Percentiles rank a stretch among this genome's conserved stretches.
Evolutionary conservation across 2,329 filamentous ascomycete genomes (phyloP).

Genomic region (Cordyceps javanica): DNA sequence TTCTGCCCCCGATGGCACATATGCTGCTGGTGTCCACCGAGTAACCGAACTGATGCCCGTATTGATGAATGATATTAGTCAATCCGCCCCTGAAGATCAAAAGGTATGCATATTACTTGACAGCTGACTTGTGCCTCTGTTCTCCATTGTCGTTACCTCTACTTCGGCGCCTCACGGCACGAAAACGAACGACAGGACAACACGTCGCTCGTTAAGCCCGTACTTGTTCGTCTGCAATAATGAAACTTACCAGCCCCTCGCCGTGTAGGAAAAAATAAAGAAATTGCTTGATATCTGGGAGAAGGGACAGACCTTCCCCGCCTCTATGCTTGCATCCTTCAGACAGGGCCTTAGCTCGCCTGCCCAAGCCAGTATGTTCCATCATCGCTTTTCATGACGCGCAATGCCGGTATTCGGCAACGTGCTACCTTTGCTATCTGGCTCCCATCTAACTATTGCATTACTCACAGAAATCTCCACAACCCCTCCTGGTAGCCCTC

Average conservation of each 20-base stretch:
- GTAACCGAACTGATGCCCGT: constrained; percentile 91
- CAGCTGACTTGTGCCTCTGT: constrained; percentile 15
- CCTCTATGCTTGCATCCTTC: constrained; percentile 71
- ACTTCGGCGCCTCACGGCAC: background rate
- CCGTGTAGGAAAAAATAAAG: constrained; percentile 79
- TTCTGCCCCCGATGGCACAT: constrained; percentile 83
- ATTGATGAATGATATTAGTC: constrained; percentile 92
- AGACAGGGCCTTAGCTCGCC: constrained; percentile 69
- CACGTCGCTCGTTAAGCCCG: constrained; percentile 20
- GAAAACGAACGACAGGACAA: background rate
- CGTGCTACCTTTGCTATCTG: background rate
- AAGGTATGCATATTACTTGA: constrained; percentile 66
- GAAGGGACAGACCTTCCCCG: constrained; percentile 85
- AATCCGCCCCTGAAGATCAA: constrained; percentile 83
- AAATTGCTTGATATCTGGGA: constrained; percentile 98
- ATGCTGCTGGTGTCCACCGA: constrained; percentile 90
- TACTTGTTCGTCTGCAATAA: constrained; percentile 10
- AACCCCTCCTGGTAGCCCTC: constrained; percentile 62
- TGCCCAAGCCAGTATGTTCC: constrained; percentile 47
- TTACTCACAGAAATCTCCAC: constrained; percentile 56
- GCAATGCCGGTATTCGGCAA: background rate
- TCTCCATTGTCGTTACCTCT: constrained; percentile 24
- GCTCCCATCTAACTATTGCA: constrained; percentile 31
- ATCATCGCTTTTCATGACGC: background rate
- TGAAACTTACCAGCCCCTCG: constrained; percentile 20